Conservation (phyloP, 495 filamentous ascomycete species). For the Talaromyces liani region DNA sequence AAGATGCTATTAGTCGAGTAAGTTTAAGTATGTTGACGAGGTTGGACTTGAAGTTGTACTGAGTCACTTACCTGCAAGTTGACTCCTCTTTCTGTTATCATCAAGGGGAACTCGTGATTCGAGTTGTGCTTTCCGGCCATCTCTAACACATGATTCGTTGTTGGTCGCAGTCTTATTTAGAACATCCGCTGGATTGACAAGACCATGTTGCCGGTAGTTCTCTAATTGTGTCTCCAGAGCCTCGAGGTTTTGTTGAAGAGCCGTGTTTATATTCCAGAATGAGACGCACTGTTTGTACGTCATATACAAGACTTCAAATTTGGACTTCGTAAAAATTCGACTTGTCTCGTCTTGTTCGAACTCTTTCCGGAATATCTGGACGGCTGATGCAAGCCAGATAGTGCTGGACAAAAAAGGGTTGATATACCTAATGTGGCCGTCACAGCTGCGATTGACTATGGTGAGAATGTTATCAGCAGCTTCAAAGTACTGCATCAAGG, state of each 20-base stretch:
- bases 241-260: not conserved
- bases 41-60: no score
- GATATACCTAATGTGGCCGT: not conserved
- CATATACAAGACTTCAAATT: not conserved
- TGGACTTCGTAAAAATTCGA: not conserved
- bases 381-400: not conserved
- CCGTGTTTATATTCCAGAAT: not conserved
- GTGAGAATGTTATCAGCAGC: not conserved
- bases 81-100: no score
- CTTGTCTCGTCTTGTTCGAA: not conserved
- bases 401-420: not conserved
- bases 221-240: not conserved
- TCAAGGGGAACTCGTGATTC: no score
- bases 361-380: not conserved
- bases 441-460: not conserved
- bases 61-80: no score
- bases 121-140: not conserved
- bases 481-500: not conserved
- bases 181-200: not conserved
- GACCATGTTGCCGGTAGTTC: not conserved
- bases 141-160: not conserved
- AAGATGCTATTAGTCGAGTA: not conserved
- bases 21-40: not conserved
- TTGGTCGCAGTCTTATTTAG: not conserved
- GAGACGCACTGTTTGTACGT: not conserved